Conservation (phyloP, 1,284 basidiomycete genomes). For the Fomitopsis schrenkii region DNA sequence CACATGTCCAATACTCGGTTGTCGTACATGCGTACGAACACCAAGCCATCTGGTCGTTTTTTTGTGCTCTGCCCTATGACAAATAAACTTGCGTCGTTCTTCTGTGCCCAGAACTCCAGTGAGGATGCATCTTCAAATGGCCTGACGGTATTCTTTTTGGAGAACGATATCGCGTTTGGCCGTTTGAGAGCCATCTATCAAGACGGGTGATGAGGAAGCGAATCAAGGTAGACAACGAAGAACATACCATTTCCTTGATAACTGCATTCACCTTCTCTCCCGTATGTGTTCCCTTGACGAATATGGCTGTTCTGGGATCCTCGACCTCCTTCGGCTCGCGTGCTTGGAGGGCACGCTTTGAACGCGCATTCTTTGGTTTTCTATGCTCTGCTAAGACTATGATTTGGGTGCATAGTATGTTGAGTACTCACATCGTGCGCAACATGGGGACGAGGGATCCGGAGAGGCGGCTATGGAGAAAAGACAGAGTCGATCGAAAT, state of each 20-base stretch:
- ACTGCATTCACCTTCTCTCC: conserved; percentile 78
- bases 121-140: conserved; percentile 88
- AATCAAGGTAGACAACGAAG: not conserved
- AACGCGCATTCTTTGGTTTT: conserved; percentile 96
- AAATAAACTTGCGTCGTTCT: conserved; percentile 95
- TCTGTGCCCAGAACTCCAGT: conserved; percentile 89
- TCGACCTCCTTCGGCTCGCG: conserved; percentile 90
- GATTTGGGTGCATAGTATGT: not conserved
- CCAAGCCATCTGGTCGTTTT: conserved; percentile 89
- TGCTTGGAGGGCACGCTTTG: conserved; percentile 90
- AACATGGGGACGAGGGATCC: no score
- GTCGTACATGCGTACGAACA: conserved; percentile 88
- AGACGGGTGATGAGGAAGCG: not conserved
- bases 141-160: conserved; percentile 89
- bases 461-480: no score
- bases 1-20: conserved; percentile 90
- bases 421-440: conserved; percentile 33
- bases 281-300: conserved; percentile 86
- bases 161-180: conserved; percentile 87
- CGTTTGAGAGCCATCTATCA: conserved; percentile 86
- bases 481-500: not conserved
- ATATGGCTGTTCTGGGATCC: conserved; percentile 80
- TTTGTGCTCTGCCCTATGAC: conserved; percentile 91
- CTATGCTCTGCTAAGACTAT: conserved; percentile 33
- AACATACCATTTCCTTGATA: conserved; percentile 85